These are phyloP conservation scores for Pichia thaimueangensis DNA, from an alignment of 805 yeast genomes.

Conservation along the genomic window DNA sequence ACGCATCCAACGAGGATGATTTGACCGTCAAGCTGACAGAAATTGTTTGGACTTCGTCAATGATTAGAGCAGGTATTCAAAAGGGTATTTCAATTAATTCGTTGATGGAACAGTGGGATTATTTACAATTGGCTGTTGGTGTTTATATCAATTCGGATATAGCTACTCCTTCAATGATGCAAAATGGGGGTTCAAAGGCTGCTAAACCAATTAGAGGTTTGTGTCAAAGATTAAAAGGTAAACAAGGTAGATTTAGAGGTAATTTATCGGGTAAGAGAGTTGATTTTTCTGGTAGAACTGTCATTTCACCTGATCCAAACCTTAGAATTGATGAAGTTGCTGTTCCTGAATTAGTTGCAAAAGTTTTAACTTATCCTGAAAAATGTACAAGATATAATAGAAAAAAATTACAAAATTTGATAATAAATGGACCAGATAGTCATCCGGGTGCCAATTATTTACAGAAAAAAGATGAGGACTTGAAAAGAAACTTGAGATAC, in stretches of 20 bases:
- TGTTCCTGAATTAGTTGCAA: slow-evolving; percentile 95
- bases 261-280: slow-evolving; percentile 97
- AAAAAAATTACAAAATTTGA: slow-evolving; percentile 64
- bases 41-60: slow-evolving; percentile 92
- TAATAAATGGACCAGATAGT: slow-evolving; percentile 75
- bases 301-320: slow-evolving; percentile 97
- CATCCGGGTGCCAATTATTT: slow-evolving; percentile 98
- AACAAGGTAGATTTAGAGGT: slow-evolving; percentile 98
- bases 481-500: slow-evolving; percentile 81
- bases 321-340: slow-evolving; percentile 94
- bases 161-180: slow-evolving; percentile 71
- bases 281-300: slow-evolving; percentile 97
- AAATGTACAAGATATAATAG: slow-evolving; percentile 83
- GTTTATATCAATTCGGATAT: slow-evolving; percentile 97
- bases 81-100: slow-evolving; percentile 91
- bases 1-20: slow-evolving; percentile 92
- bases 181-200: slow-evolving; percentile 48
- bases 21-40: slow-evolving; percentile 92
- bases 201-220: slow-evolving; percentile 87
- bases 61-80: slow-evolving; percentile 90
- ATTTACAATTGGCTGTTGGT: slow-evolving; percentile 88
- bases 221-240: slow-evolving; percentile 96
- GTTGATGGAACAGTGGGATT: slow-evolving; percentile 99
- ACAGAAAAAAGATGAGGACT: slow-evolving; percentile 72
- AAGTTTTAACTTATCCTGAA: slow-evolving; percentile 93